Evolutionary conservation across 768 basidiomycete genomes (phyloP).

Genomic region (Trametes cingulata): DNA sequence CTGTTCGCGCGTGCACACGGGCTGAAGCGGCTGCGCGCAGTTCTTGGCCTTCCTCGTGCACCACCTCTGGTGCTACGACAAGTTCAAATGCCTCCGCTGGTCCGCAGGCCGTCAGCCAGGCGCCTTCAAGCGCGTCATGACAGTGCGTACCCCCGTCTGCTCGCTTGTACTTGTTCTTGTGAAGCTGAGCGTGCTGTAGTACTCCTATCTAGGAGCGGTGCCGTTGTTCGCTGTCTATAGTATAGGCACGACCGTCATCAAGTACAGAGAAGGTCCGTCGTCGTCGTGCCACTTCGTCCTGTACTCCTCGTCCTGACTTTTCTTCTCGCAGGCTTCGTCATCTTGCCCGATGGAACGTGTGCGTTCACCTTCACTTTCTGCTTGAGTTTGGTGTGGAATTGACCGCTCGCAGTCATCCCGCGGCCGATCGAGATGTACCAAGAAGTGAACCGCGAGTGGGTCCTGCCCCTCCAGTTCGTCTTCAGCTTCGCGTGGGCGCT

Average conservation of each 20-base stretch:
- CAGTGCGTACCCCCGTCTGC: constrained; percentile 48
- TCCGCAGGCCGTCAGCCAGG: constrained; percentile 76
- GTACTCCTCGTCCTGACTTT: constrained; percentile 9
- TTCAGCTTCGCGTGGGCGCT: constrained; percentile 76
- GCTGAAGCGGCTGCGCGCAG: constrained; percentile 28
- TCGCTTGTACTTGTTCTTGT: not conserved
- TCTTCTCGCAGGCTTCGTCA: constrained; percentile 39
- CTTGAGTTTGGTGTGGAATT: not conserved
- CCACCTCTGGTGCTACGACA: constrained; percentile 83
- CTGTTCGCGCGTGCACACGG: not conserved
- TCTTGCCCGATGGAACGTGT: constrained; percentile 35
- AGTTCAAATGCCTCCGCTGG: constrained; percentile 75
- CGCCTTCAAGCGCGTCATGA: constrained; percentile 88
- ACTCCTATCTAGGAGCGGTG: constrained; percentile 76
- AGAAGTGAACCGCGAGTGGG: constrained; percentile 45
- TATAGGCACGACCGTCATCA: constrained; percentile 60
- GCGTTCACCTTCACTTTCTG: constrained; percentile 31
- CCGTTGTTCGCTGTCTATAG: constrained; percentile 66
- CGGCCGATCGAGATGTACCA: constrained; percentile 57
- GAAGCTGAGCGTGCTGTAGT: constrained; percentile 43
- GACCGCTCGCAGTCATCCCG: constrained; percentile 42
- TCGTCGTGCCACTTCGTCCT: constrained; percentile 22
- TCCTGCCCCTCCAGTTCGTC: constrained; percentile 70
- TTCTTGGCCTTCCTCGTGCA: constrained; percentile 66
- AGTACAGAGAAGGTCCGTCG: constrained; percentile 67